Evolutionary conservation across 2,329 filamentous ascomycete species (phyloP).

Genomic region (Colletotrichum neosansevieriae): DNA sequence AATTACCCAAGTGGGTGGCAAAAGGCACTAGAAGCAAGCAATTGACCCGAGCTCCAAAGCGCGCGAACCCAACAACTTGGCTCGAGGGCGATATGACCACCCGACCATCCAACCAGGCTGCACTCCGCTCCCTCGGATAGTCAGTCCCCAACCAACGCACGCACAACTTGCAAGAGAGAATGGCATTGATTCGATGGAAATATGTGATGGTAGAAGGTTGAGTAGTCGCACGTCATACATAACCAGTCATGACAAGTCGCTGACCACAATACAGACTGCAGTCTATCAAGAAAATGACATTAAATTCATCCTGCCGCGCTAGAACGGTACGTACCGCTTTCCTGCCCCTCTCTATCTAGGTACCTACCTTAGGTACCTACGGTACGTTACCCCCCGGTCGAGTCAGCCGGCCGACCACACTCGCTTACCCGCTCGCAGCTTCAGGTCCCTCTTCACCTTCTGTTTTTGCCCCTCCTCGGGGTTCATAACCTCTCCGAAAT

Average conservation of each 20-base stretch:
- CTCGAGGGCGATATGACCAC: background rate
- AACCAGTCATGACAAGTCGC: no score
- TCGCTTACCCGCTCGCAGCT: slow-evolving; percentile 21
- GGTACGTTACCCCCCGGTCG: background rate
- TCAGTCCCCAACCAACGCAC: no score
- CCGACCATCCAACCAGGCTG: background rate
- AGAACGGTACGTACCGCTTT: background rate
- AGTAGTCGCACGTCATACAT: background rate
- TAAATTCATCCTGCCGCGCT: background rate
- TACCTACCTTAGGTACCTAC: background rate
- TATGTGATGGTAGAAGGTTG: no score
- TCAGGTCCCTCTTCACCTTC: background rate
- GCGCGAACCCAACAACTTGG: slow-evolving; percentile 2
- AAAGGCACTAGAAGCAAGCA: no score
- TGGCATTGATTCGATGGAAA: no score
- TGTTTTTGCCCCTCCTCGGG: slow-evolving; percentile 27
- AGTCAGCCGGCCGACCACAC: slow-evolving; percentile 29
- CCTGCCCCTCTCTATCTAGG: background rate
- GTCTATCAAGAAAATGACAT: no score
- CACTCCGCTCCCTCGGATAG: slow-evolving; percentile 4
- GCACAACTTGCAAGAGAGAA: no score
- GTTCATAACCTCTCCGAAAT: slow-evolving; percentile 32
- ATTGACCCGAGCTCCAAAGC: background rate
- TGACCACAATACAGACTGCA: no score
- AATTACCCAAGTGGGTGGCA: no score